phyloP scores from a whole-genome alignment of 2,329 filamentous ascomycete genomes.

The Colletotrichum chrysophilum region DNA sequence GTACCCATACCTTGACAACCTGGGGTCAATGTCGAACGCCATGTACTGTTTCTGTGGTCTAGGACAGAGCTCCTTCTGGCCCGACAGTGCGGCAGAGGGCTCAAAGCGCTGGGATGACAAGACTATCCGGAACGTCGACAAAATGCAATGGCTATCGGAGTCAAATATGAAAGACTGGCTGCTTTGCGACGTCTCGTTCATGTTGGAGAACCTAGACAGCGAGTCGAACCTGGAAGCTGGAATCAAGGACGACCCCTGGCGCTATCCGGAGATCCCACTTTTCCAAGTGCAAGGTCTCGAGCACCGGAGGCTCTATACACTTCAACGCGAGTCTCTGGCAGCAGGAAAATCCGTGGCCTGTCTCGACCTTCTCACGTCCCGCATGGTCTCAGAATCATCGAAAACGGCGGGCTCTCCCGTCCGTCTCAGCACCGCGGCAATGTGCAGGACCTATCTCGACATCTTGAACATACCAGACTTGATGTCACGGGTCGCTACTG shows the following conservation, averaged over 20 bases:
- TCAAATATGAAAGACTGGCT: not conserved
- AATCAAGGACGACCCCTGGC: too few relatives aligned
- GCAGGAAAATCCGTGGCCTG: not conserved
- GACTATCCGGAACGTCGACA: too few relatives aligned
- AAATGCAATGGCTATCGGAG: too few relatives aligned
- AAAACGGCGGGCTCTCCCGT: not conserved
- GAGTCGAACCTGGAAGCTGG: too few relatives aligned
- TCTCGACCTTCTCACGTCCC: not conserved
- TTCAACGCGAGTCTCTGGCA: not conserved
- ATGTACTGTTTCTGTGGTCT: not conserved
- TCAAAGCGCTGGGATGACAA: too few relatives aligned
- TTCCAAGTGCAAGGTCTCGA: too few relatives aligned
- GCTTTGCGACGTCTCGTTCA: not conserved
- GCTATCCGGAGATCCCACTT: too few relatives aligned
- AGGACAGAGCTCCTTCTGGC: not conserved
- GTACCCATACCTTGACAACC: not conserved
- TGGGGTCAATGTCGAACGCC: not conserved
- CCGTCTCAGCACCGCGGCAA: not conserved
- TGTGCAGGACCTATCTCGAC: not conserved
- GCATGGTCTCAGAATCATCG: too few relatives aligned
- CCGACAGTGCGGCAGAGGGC: not conserved
- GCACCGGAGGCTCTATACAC: too few relatives aligned
- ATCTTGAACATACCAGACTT: not conserved
- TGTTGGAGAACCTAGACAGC: too few relatives aligned
- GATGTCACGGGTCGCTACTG: too few relatives aligned